Conservation (phyloP, 305 asterid genomes). For the Fraxinus floribunda region DNA sequence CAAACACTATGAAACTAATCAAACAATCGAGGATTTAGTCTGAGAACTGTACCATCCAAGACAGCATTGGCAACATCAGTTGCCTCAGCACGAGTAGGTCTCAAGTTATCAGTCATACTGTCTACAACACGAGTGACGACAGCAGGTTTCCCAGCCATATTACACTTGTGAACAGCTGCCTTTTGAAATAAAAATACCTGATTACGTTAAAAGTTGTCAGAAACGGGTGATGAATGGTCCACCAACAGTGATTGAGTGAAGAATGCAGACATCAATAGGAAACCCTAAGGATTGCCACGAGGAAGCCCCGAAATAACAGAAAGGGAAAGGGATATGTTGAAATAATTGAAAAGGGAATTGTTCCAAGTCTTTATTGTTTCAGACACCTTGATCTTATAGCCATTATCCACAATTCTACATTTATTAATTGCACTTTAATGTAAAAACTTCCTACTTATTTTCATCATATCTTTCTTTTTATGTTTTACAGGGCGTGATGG, state of each 20-base stretch:
- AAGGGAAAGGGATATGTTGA: neutral
- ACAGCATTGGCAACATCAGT: conserved; percentile 94
- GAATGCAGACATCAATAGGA: neutral
- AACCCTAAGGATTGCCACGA: neutral
- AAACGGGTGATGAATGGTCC: neutral
- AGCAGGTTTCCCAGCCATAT: conserved; percentile 90
- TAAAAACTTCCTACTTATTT: neutral
- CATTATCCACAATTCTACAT: neutral
- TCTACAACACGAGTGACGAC: conserved; percentile 93
- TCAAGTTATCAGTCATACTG: conserved; percentile 87
- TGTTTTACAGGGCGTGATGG: neutral
- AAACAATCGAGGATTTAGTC: conserved; percentile 2
- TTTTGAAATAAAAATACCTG: conserved; percentile 89
- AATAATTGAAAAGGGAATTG: neutral
- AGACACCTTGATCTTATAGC: conserved; percentile 3
- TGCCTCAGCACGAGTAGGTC: conserved; percentile 99
- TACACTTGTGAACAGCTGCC: conserved; percentile 80
- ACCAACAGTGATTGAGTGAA: neutral
- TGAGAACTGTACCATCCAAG: conserved; percentile 60
- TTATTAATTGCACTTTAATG: neutral
- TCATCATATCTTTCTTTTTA: too few relatives aligned
- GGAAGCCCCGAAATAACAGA: neutral
- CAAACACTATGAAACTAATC: conserved; percentile 11
- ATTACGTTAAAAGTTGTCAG: neutral
- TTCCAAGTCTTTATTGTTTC: neutral